Conservation (phyloP, 176 grass and related monocot genomes). For the Thalia dealbata region DNA sequence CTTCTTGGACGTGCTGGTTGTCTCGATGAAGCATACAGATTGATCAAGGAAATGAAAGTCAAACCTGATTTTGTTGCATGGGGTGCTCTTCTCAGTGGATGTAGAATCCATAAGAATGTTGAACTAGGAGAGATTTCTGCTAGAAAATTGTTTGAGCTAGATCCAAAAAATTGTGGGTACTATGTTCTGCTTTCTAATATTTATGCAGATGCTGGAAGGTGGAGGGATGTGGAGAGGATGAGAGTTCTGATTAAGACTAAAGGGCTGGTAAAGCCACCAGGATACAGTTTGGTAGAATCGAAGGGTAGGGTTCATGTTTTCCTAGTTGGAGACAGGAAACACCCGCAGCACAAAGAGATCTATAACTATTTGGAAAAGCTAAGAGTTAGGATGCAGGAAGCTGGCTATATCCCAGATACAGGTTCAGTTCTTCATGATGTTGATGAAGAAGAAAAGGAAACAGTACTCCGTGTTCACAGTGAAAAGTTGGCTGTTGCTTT, state of each 20-base stretch:
- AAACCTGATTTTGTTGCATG: slow-evolving; percentile 73
- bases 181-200: slow-evolving; percentile 84
- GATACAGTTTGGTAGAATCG: slow-evolving; percentile 73
- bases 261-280: slow-evolving; percentile 64
- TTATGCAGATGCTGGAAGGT: slow-evolving; percentile 74
- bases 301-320: slow-evolving; percentile 75
- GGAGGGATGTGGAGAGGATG: slow-evolving; percentile 62
- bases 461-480: slow-evolving; percentile 59
- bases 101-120: slow-evolving; percentile 77
- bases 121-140: slow-evolving; percentile 65
- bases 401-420: slow-evolving; percentile 78
- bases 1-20: slow-evolving; percentile 65
- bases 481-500: slow-evolving; percentile 91
- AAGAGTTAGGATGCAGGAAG: slow-evolving; percentile 54
- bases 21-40: slow-evolving; percentile 66
- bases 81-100: slow-evolving; percentile 80
- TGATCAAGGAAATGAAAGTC: slow-evolving; percentile 75
- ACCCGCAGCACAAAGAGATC: slow-evolving; percentile 64
- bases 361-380: slow-evolving; percentile 77
- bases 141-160: slow-evolving; percentile 65
- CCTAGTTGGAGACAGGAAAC: slow-evolving; percentile 73
- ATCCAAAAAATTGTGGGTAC: slow-evolving; percentile 61
- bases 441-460: slow-evolving; percentile 83
- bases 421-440: slow-evolving; percentile 70
- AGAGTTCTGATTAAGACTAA: slow-evolving; percentile 62